Evolutionary conservation across 148 eudicot species (phyloP), one percentile per base, ranked within the genome.

Genomic region (Mesembryanthemum crystallinum): DNA sequence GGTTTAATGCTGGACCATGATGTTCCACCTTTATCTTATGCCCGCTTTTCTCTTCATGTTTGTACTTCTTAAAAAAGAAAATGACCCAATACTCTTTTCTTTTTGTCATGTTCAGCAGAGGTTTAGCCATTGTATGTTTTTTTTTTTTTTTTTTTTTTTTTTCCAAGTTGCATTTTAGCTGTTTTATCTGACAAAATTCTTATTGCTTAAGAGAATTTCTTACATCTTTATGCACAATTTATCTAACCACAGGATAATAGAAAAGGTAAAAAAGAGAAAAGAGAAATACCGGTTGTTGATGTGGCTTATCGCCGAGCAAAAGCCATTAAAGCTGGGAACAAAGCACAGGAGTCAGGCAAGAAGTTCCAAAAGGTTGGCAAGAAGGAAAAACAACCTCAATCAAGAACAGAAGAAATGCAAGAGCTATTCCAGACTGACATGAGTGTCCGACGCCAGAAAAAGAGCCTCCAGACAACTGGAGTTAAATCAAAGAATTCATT

Each of bases 271-370:
- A 89, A 91, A 78, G 96, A 84, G 25, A 89, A 86, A 83, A 67
- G 80, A 49, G 97, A 93, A 57, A 85, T 90, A 77, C 84, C 98
- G n/a, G 90, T 95, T 70, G 90, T 92, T 71, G 97, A 95, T 74
- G 80, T 86, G 73, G 99, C 86, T 55, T 87, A 89, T 80, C 87
- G 97, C 76, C 82, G 92, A 64, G 99, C 99, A 71, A 95, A 95
- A 82, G 91, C 98, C 27, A 89, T 76, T 32, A 90, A 95, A 84
- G 93, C 93, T 80, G 87, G 75, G 57, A 82, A 75, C 29, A 91
- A 77, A 86, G 95, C 93, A 64, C 81, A 80, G 69, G 92, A 87
- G 69, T 74, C 87, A 20, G 98, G 97, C 57, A 91, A 85, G 82
- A 84, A 81, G 61, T 71, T 82, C 25, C 85, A 79, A 64, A 85